A percentile compares a stretch with the other conserved stretches of the same genome.
phyloP scores from a whole-genome alignment of 1,284 basidiomycete genomes.

The Fomitopsis betulina region DNA sequence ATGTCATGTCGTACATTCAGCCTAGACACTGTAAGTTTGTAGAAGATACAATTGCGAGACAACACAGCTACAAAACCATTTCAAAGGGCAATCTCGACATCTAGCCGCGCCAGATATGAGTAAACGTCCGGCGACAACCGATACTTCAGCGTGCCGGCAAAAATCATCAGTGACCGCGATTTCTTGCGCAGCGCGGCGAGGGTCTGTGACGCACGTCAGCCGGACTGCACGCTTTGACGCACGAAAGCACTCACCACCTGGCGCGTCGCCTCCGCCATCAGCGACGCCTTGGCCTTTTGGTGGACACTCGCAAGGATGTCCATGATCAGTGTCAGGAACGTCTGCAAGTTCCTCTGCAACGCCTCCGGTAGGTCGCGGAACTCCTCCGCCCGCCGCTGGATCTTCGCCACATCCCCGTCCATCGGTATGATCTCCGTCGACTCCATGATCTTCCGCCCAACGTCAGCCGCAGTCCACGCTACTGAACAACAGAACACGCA shows the following conservation, averaged over 20 bases:
- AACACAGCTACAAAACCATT: not conserved
- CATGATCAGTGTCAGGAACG: conserved; percentile 92
- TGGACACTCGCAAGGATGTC: conserved; percentile 83
- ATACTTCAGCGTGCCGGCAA: conserved; percentile 84
- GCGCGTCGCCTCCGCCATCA: conserved; percentile 65
- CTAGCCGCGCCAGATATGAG: conserved; percentile 76
- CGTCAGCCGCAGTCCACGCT: not conserved
- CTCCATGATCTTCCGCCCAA: conserved; percentile 67
- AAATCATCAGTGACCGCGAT: conserved; percentile 79
- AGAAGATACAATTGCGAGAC: too few species aligned
- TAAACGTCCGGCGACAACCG: conserved; percentile 90
- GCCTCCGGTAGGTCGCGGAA: conserved; percentile 87
- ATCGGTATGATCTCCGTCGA: conserved; percentile 88
- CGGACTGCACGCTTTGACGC: not conserved
- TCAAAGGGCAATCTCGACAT: conserved; percentile 73
- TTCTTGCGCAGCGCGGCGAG: conserved; percentile 63
- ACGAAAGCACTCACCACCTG: conserved; percentile 53
- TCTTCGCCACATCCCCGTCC: conserved; percentile 80
- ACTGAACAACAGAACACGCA: conserved; percentile 31
- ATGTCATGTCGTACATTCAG: not conserved
- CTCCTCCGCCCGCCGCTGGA: conserved; percentile 85
- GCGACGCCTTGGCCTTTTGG: conserved; percentile 70
- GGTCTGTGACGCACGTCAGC: conserved; percentile 39
- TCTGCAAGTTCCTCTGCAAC: conserved; percentile 86
- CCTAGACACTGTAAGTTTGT: not conserved